Evolutionary conservation across 164 flowering plant species (phyloP), one percentile per base, ranked within the genome.

Genomic region (Macadamia tetraphylla): DNA sequence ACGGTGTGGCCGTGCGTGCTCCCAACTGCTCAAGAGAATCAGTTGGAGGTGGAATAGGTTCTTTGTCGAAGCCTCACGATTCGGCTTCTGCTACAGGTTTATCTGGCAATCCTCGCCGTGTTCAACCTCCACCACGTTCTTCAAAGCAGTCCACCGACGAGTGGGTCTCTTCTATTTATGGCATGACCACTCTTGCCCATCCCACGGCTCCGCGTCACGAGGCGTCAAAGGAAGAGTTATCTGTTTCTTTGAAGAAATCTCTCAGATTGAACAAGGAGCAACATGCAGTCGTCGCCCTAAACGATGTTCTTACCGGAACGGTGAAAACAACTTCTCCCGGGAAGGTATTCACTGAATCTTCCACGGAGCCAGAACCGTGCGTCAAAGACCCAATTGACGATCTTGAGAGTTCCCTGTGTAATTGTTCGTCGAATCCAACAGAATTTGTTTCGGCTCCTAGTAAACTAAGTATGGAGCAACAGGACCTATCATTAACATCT

Each of bases 21-120:
- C 58, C 49, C 31, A 64, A 51, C 58, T 58, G 29, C 60, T 32
- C 64, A 3, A 84, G 74, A 79, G 87, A 82, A 42, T 77, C 81
- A 3, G 74, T 75, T 29, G 76, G 53, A 60, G 75, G 73, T 70
- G 74, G 80, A 51, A 71, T 76, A 32, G 53, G 11, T 71, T 74
- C 81, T 57, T 58, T 74, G 60, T 68, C 76, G 40, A 80, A 73
- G 68, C 49, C 73, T 69, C 70, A 63, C 35, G 73, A 58, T 71
- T 70, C 76, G 6, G 69, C 55, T 35, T 51, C 76, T 48, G 42
- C 29, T 11, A n/a, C 73, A 6, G 70, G 70, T 42, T 68, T 65
- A 1, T 67, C 66, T 7, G 77, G 74, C 42, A 70, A 69, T 48
- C 67, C 73, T 71, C 80, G 51, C 23, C 70, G 75, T 18, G 57